A percentile compares a stretch with the other conserved stretches of the same genome.
Evolutionary conservation across 768 basidiomycete species (phyloP).

Genomic region (Mycena rebaudengoi): DNA sequence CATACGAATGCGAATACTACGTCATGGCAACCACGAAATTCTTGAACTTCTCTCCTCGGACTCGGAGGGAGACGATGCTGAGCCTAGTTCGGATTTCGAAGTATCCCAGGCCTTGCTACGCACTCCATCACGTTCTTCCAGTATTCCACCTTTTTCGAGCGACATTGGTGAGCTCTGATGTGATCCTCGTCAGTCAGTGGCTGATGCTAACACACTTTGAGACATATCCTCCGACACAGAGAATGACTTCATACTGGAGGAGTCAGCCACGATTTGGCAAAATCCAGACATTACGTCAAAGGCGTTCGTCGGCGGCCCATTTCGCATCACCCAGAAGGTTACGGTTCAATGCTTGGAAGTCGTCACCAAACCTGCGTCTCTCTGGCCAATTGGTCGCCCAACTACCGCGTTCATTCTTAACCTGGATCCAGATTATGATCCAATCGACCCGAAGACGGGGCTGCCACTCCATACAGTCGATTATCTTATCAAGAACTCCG

Average conservation of each 20-base stretch:
- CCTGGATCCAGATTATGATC: neutral
- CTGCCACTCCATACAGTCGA: neutral
- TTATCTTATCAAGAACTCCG: neutral
- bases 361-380: neutral
- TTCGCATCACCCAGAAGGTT: neutral
- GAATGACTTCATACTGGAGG: neutral
- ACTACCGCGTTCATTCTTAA: neutral
- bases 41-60: neutral
- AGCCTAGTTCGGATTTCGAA: neutral
- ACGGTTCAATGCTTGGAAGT: neutral
- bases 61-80: slow-evolving; percentile 1
- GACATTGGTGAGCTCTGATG: neutral
- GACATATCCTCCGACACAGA: neutral
- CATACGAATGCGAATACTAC: neutral
- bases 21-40: neutral
- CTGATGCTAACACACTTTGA: too few relatives aligned
- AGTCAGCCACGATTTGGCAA: neutral
- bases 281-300: neutral
- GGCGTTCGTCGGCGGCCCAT: neutral
- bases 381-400: neutral
- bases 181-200: neutral
- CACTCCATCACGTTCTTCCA: neutral
- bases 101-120: neutral
- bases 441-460: neutral
- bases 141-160: too few relatives aligned